These are phyloP conservation scores for Colletotrichum kahawae DNA, from an alignment of 2,329 filamentous ascomycete genomes.

Conservation along the genomic window DNA sequence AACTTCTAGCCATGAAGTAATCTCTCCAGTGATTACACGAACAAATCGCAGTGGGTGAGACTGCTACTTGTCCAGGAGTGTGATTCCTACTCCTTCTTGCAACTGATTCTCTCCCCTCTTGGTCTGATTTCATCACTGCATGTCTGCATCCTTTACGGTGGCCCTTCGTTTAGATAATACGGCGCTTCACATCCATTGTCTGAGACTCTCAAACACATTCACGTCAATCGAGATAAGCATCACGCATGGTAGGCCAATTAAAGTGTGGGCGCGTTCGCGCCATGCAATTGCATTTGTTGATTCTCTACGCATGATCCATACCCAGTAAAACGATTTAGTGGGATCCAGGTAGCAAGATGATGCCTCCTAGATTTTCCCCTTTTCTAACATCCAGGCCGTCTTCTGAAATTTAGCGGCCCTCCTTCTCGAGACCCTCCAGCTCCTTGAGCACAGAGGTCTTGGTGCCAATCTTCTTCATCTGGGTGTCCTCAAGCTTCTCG, in stretches of 20 bases:
- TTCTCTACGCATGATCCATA: background rate
- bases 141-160: background rate
- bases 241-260: background rate
- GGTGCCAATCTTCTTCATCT: conserved; percentile 97
- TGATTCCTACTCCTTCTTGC: background rate
- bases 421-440: conserved; percentile 62
- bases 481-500: conserved; percentile 97
- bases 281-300: background rate
- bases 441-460: conserved; percentile 86
- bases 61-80: background rate
- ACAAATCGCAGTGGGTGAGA: background rate
- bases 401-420: background rate
- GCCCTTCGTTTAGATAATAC: background rate
- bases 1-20: background rate
- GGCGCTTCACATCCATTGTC: background rate
- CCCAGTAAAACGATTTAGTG: background rate
- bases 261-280: background rate
- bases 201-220: background rate
- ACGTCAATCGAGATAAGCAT: background rate
- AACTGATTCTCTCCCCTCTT: too few relatives aligned
- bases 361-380: background rate
- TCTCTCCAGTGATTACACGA: background rate
- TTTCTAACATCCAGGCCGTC: background rate
- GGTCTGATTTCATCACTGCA: background rate
- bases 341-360: background rate